Evolutionary conservation across 495 filamentous ascomycete genomes (phyloP).

Genomic region (Daldinia loculata): DNA sequence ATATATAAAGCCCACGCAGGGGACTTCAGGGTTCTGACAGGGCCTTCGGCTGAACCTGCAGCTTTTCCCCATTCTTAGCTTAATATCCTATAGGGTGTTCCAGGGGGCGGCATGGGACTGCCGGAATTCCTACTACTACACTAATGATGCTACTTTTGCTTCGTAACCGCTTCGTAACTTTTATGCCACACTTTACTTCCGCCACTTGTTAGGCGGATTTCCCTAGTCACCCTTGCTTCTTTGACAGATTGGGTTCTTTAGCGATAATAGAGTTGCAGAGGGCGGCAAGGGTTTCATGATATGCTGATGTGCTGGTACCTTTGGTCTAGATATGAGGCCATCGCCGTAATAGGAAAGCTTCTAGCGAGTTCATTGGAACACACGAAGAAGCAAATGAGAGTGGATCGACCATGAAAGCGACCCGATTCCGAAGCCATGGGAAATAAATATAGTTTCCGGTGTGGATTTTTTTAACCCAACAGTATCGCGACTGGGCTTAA

Average conservation of each 20-base stretch:
- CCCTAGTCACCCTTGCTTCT: conserved; percentile 6
- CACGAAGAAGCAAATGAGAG: conserved; percentile 27
- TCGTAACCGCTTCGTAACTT: conserved; percentile 12
- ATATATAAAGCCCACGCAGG: conserved; percentile 37
- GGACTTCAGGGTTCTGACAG: conserved; percentile 41
- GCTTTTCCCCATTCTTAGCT: conserved; percentile 42
- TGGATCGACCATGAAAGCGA: conserved; percentile 36
- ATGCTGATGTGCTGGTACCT: conserved; percentile 22
- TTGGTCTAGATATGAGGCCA: conserved; percentile 5
- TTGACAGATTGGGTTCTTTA: conserved; percentile 12
- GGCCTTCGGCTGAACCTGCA: conserved; percentile 41
- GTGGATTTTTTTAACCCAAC: conserved; percentile 38
- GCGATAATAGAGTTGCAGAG: conserved; percentile 34
- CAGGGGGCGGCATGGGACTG: conserved; percentile 39
- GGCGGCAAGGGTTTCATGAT: conserved; percentile 18
- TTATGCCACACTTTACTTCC: conserved; percentile 11
- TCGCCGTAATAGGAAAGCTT: conserved; percentile 32
- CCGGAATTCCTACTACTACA: conserved; percentile 42
- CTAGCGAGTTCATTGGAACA: conserved; percentile 34
- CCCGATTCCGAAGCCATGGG: conserved; percentile 40
- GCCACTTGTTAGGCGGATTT: conserved; percentile 14
- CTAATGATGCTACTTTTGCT: conserved; percentile 33
- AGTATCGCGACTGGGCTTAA: conserved; percentile 31
- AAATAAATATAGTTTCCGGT: conserved; percentile 32
- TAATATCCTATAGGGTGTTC: conserved; percentile 41